phyloP scores from a whole-genome alignment of 371 early-diverging fungal species.

The Syncephalastrum racemosum region DNA sequence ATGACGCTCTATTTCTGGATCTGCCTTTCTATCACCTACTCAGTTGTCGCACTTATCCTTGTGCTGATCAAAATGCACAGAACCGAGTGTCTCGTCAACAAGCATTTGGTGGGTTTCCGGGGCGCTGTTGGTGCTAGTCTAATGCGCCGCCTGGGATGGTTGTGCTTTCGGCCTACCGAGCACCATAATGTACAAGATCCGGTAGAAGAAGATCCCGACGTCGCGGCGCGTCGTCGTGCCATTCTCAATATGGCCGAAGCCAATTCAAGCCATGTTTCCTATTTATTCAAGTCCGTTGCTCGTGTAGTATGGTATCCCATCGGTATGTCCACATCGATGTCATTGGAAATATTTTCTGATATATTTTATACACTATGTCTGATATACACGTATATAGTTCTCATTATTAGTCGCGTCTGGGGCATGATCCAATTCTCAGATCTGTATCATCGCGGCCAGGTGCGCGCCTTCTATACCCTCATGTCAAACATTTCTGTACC shows the following conservation, averaged over 20 bases:
- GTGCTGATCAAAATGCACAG: conserved; percentile 12
- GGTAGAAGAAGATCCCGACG: neutral
- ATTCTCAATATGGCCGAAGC: neutral
- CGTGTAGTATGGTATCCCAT: conserved; percentile 18
- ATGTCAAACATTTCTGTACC: conserved; percentile 11
- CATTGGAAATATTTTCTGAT: no score
- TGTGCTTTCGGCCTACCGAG: neutral
- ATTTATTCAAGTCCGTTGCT: conserved; percentile 5
- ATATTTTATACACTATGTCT: neutral
- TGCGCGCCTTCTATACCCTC: conserved; percentile 10
- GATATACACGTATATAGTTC: conserved; percentile 3
- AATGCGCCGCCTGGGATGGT: neutral
- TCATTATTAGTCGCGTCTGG: conserved; percentile 16
- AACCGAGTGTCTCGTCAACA: conserved; percentile 12
- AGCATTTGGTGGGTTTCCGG: neutral
- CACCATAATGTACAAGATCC: neutral
- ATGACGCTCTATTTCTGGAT: conserved; percentile 18
- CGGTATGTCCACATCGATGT: conserved; percentile 10
- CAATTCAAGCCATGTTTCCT: conserved; percentile 6
- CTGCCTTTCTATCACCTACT: conserved; percentile 4
- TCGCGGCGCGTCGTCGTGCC: neutral
- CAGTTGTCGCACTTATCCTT: conserved; percentile 10
- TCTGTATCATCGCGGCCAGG: conserved; percentile 1
- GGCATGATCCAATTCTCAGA: conserved; percentile 5
- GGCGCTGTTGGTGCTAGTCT: neutral